Conservation (phyloP, 495 filamentous ascomycete species). For the Xylaria scruposa region DNA sequence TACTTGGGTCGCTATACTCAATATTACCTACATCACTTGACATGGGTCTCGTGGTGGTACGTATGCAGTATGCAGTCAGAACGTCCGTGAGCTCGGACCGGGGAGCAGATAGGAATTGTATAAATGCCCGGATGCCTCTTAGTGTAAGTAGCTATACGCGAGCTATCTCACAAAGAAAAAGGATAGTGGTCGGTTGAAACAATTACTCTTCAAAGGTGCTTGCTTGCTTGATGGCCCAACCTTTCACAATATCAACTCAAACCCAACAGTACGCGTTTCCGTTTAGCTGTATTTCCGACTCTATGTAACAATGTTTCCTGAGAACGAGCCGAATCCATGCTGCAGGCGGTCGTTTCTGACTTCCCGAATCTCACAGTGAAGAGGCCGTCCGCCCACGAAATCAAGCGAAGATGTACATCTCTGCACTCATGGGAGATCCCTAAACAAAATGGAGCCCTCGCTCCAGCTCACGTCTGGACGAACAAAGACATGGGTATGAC, state of each 20-base stretch:
- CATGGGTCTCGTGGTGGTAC: background rate
- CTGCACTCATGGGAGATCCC: slow-evolving; percentile 55
- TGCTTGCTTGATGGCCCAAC: background rate
- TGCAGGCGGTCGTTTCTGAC: background rate
- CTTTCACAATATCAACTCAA: background rate
- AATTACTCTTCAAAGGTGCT: background rate
- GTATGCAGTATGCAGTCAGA: background rate
- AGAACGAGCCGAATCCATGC: background rate
- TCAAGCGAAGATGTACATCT: slow-evolving; percentile 48
- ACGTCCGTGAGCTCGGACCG: background rate
- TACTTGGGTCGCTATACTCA: slow-evolving; percentile 3
- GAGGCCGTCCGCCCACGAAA: slow-evolving; percentile 30
- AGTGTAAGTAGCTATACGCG: background rate
- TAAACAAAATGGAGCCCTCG: slow-evolving; percentile 56
- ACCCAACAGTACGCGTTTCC: slow-evolving; percentile 6
- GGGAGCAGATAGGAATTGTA: slow-evolving; percentile 13
- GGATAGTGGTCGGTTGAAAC: background rate
- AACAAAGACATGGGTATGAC: slow-evolving; percentile 46
- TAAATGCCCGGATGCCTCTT: slow-evolving; percentile 4
- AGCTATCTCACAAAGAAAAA: background rate
- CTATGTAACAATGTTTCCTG: background rate
- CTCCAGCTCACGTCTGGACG: slow-evolving; percentile 57
- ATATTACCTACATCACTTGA: slow-evolving; percentile 4
- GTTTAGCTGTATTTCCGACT: background rate
- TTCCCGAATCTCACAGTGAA: slow-evolving; percentile 16